Conservation (phyloP, 179 eudicot genomes). For the Sideroxylon spinosum region DNA sequence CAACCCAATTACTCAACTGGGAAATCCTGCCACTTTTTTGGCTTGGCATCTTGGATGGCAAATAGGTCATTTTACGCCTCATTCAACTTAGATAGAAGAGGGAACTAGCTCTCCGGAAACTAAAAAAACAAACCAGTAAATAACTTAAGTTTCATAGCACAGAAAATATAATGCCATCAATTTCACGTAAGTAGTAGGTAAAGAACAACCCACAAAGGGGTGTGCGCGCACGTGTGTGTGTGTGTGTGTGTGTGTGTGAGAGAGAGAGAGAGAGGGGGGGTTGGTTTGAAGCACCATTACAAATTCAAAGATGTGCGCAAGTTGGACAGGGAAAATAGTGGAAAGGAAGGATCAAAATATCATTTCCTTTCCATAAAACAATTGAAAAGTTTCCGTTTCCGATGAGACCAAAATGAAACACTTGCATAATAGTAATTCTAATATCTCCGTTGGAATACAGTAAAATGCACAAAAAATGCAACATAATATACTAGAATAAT, state of each 20-base stretch:
- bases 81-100: conserved; percentile 44
- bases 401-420: too few species aligned
- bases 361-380: too few species aligned
- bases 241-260: too few species aligned
- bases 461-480: too few species aligned
- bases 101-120: conserved; percentile 51
- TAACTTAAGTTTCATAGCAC: too few species aligned
- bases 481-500: too few species aligned
- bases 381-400: too few species aligned
- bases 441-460: too few species aligned
- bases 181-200: not conserved
- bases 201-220: not conserved
- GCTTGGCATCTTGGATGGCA: conserved; percentile 57
- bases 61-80: conserved; percentile 49
- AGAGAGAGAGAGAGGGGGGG: too few species aligned
- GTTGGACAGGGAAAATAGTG: too few species aligned
- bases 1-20: conserved; percentile 25
- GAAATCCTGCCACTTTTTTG: conserved; percentile 71
- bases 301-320: not conserved
- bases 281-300: not conserved
- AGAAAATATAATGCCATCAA: conserved; percentile 1
- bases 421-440: too few species aligned
- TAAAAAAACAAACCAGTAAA: not conserved
- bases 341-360: too few species aligned
- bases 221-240: not conserved